phyloP scores from a whole-genome alignment of 805 yeast species.

The Ogataea methylovora region DNA sequence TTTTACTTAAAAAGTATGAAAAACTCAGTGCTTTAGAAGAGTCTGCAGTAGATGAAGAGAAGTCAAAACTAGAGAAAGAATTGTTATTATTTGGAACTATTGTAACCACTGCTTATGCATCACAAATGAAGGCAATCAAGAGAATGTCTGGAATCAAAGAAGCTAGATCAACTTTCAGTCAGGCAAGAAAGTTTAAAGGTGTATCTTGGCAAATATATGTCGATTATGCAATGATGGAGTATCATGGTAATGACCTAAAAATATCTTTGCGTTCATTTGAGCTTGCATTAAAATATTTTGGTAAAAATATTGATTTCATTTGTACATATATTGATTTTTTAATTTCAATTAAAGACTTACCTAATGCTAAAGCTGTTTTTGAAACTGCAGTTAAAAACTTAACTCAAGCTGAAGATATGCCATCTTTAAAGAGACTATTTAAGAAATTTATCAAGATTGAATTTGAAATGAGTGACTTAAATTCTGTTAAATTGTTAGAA shows the following conservation, averaged over 20 bases:
- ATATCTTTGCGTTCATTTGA: slow-evolving; percentile 75
- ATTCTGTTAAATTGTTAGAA: slow-evolving; percentile 60
- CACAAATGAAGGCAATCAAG: slow-evolving; percentile 64
- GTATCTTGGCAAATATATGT: slow-evolving; percentile 72
- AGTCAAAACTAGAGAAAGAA: slow-evolving; percentile 1
- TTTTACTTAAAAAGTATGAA: slow-evolving; percentile 24
- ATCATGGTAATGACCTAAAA: slow-evolving; percentile 53
- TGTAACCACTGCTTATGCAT: slow-evolving; percentile 61
- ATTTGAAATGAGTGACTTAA: slow-evolving; percentile 59
- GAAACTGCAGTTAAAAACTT: slow-evolving; percentile 65
- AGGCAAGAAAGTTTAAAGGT: slow-evolving; percentile 54
- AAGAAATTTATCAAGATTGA: slow-evolving; percentile 62
- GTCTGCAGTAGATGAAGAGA: slow-evolving; percentile 9
- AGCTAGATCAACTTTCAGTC: slow-evolving; percentile 65
- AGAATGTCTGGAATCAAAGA: slow-evolving; percentile 40
- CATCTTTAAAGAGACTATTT: slow-evolving; percentile 38
- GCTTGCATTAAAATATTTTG: slow-evolving; percentile 55
- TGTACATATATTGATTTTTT: slow-evolving; percentile 67
- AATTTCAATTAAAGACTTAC: slow-evolving; percentile 56
- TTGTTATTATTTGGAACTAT: slow-evolving; percentile 17
- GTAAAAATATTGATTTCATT: slow-evolving; percentile 52
- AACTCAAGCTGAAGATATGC: slow-evolving; percentile 17
- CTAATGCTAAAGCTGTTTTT: slow-evolving; percentile 70
- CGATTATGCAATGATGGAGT: slow-evolving; percentile 79
- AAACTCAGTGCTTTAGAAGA: slow-evolving; percentile 10